phyloP scores from a whole-genome alignment of 805 yeast species.

The Pichia californica region DNA sequence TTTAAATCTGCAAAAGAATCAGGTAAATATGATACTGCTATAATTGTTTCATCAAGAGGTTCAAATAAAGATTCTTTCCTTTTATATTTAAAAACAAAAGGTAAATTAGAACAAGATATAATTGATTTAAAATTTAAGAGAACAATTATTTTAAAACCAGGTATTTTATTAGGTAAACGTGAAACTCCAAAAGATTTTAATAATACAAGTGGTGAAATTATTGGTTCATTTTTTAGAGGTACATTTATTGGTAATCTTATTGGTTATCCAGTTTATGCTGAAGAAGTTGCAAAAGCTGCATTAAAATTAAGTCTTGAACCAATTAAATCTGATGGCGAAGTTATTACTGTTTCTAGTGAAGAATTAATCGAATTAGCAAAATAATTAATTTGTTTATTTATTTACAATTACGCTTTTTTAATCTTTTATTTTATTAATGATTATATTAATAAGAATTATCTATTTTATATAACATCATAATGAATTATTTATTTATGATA shows the following conservation, averaged over 20 bases:
- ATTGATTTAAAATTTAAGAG: conserved; percentile 57
- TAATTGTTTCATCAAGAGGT: conserved; percentile 62
- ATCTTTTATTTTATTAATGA: background rate
- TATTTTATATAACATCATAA: conserved; percentile 9
- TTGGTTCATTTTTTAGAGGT: conserved; percentile 31
- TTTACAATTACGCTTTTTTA: no score
- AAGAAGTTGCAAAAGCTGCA: conserved; percentile 58
- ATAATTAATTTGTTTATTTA: background rate
- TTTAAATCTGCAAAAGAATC: conserved; percentile 69
- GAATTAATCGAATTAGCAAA: conserved; percentile 20
- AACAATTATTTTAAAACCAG: conserved; percentile 75
- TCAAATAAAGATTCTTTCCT: conserved; percentile 53
- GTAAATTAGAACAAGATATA: conserved; percentile 66
- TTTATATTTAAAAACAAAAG: conserved; percentile 63
- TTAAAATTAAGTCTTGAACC: conserved; percentile 19
- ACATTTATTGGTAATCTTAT: conserved; percentile 27
- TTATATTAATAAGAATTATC: conserved; percentile 3
- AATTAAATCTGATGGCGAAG: conserved; percentile 21
- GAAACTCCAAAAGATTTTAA: conserved; percentile 34
- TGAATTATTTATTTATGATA: background rate
- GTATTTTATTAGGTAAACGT: conserved; percentile 62
- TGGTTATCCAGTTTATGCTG: conserved; percentile 50
- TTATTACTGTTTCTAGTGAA: conserved; percentile 16
- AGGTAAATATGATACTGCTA: conserved; percentile 56
- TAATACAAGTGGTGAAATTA: conserved; percentile 26